phyloP scores from a whole-genome alignment of 305 asterid species.

The Fraxinus sp. region DNA sequence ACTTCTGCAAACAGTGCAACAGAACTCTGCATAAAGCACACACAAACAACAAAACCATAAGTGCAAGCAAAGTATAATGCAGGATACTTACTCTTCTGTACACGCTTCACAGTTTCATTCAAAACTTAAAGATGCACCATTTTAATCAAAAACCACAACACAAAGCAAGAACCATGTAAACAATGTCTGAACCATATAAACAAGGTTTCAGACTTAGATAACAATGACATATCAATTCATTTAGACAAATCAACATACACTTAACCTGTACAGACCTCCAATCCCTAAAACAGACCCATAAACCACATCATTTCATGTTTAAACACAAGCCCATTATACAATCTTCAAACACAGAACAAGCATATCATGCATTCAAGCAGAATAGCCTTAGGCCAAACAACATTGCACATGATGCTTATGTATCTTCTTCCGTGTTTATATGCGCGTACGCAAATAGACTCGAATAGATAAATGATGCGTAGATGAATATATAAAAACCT shows the following conservation, averaged over 20 bases:
- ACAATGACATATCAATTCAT: slow-evolving; percentile 4
- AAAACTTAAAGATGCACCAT: neutral
- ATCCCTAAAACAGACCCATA: neutral
- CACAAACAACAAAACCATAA: neutral
- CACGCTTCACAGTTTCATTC: neutral
- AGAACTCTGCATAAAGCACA: neutral
- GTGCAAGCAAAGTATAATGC: neutral
- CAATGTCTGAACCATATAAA: neutral
- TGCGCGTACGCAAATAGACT: neutral
- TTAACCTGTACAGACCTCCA: slow-evolving; percentile 13
- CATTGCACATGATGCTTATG: neutral
- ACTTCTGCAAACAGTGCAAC: neutral
- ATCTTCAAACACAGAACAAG: neutral
- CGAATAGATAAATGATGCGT: neutral
- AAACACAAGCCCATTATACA: neutral
- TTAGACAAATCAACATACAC: slow-evolving; percentile 42
- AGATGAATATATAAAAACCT: slow-evolving; percentile 28
- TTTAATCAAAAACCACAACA: neutral
- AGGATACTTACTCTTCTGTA: neutral
- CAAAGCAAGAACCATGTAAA: neutral
- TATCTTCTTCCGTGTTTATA: neutral
- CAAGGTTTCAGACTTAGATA: neutral
- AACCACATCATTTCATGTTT: neutral
- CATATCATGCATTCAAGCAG: neutral
- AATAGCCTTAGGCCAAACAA: neutral